Percentiles rank a stretch among this genome's conserved stretches.
Evolutionary conservation across 257 asterid genomes (phyloP).

Genomic region (Solanum appendiculatum): DNA sequence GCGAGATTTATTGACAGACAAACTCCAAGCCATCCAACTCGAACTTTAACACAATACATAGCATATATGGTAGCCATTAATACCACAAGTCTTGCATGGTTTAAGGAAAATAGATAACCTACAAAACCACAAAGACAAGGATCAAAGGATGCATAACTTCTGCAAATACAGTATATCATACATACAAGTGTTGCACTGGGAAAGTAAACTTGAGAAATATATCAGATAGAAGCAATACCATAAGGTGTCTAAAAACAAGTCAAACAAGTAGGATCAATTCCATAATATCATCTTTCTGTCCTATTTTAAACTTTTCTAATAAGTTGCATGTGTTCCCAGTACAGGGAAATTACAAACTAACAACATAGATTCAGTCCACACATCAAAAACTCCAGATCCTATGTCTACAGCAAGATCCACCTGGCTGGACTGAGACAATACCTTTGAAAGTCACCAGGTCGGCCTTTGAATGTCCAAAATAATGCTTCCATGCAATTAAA

Average conservation of each 20-base stretch:
- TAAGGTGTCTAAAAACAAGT: background rate
- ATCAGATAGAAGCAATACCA: background rate
- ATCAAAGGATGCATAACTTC: background rate
- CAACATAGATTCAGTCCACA: background rate
- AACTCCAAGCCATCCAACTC: conserved; percentile 90
- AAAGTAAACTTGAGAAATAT: background rate
- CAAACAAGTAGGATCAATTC: background rate
- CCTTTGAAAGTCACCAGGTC: background rate
- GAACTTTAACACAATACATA: conserved; percentile 72
- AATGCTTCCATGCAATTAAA: background rate
- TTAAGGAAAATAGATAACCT: conserved; percentile 90
- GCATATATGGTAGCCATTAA: conserved; percentile 78
- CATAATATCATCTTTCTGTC: background rate
- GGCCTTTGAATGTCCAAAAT: background rate
- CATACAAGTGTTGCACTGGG: background rate
- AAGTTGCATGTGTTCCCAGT: background rate
- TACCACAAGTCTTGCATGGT: conserved; percentile 91
- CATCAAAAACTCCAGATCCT: background rate
- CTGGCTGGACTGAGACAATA: background rate
- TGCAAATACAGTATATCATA: background rate
- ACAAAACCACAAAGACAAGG: conserved; percentile 5
- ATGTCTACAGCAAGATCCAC: background rate
- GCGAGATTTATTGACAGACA: conserved; percentile 76
- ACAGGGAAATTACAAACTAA: background rate
- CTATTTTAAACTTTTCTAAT: background rate